Percentiles rank a stretch among this genome's conserved stretches.
phyloP scores from a whole-genome alignment of 2,329 filamentous ascomycete genomes.

The Cladophialophora carrionii region DNA sequence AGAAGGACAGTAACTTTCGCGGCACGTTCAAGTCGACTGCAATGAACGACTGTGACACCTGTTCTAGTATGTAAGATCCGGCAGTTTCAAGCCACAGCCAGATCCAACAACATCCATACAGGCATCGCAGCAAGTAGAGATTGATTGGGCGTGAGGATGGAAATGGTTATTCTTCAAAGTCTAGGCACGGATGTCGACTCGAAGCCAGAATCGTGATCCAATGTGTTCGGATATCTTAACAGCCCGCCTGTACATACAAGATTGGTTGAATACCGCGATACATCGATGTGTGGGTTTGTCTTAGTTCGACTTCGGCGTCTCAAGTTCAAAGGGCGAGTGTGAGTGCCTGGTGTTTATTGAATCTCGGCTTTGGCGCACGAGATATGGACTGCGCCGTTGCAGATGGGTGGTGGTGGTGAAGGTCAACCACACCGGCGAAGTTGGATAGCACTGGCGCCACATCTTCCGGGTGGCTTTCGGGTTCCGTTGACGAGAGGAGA shows the following conservation, averaged over 20 bases:
- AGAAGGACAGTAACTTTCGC: not conserved
- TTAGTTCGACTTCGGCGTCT: not conserved
- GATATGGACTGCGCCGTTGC: not conserved
- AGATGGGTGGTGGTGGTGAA: not conserved
- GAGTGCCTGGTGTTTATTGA: constrained; percentile 25
- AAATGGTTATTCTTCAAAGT: too few species aligned
- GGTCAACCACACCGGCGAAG: not conserved
- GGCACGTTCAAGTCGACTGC: not conserved
- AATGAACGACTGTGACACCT: not conserved
- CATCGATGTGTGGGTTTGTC: not conserved
- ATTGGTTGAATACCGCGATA: not conserved
- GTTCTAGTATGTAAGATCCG: too few species aligned
- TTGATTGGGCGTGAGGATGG: too few species aligned
- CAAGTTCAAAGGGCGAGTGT: not conserved
- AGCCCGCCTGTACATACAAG: too few species aligned
- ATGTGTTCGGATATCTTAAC: not conserved
- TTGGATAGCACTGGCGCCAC: not conserved
- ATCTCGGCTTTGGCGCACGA: constrained; percentile 9
- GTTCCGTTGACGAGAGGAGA: not conserved
- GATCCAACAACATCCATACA: too few species aligned
- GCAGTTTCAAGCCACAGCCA: not conserved
- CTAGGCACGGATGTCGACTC: too few species aligned
- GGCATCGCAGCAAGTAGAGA: too few species aligned
- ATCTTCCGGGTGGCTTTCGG: not conserved
- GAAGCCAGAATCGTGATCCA: not conserved